A percentile compares a stretch with the other conserved stretches of the same genome.
Conservation (phyloP, 2,329 filamentous ascomycete species). For the Aspergillus sp. region DNA sequence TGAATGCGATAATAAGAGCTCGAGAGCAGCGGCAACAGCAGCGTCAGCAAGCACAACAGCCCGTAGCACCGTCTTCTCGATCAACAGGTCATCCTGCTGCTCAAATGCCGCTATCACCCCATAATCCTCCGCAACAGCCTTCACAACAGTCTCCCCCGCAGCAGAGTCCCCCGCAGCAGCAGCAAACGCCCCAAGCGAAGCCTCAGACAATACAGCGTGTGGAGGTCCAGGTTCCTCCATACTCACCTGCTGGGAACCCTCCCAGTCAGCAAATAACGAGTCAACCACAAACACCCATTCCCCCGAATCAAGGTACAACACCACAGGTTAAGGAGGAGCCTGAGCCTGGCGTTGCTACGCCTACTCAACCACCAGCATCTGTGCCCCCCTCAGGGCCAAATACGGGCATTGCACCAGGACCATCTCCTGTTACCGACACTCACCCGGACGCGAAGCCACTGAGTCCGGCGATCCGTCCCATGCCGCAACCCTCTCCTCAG, state of each 20-base stretch:
- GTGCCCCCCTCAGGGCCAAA: slow-evolving; percentile 4
- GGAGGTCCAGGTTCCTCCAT: slow-evolving; percentile 15
- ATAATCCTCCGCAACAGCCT: background rate
- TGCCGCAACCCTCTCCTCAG: slow-evolving; percentile 17
- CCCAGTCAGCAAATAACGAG: slow-evolving; percentile 5
- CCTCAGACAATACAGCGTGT: slow-evolving; percentile 10
- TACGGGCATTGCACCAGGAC: slow-evolving; percentile 4
- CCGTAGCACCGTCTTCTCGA: slow-evolving; percentile 8
- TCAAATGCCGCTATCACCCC: background rate
- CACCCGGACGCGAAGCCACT: slow-evolving; percentile 12
- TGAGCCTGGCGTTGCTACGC: slow-evolving; percentile 12
- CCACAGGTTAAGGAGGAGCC: slow-evolving; percentile 26
- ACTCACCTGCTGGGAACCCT: slow-evolving; percentile 1
- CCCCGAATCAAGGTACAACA: slow-evolving; percentile 9
- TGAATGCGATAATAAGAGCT: slow-evolving; percentile 43
- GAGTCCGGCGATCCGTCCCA: slow-evolving; percentile 15
- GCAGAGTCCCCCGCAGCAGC: slow-evolving; percentile 5
- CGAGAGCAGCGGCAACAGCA: slow-evolving; percentile 34
- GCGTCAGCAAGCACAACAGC: slow-evolving; percentile 14
- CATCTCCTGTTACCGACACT: slow-evolving; percentile 6
- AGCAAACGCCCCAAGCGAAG: slow-evolving; percentile 1
- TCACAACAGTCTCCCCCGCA: slow-evolving; percentile 6
- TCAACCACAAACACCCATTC: slow-evolving; percentile 9
- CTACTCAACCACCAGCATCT: slow-evolving; percentile 4
- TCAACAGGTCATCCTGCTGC: background rate